Conservation (phyloP, 2,329 filamentous ascomycete genomes). For the Talaromyces sp. region DNA sequence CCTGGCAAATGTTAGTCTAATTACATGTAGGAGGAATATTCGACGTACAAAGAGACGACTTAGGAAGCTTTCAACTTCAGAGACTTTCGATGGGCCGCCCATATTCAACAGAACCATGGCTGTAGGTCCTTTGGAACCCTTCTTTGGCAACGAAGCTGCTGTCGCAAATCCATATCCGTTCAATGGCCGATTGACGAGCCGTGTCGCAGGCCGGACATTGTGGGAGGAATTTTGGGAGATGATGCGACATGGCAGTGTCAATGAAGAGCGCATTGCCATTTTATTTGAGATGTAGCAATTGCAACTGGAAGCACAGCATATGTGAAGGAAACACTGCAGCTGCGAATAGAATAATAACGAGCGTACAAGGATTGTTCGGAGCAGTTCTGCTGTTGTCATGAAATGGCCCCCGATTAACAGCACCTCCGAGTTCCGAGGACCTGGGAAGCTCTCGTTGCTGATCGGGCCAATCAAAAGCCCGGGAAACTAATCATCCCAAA, state of each 20-base stretch:
- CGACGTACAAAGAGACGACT: constrained; percentile 81
- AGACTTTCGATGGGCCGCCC: constrained; percentile 86
- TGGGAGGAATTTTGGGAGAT: constrained; percentile 23
- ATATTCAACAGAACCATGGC: constrained; percentile 99
- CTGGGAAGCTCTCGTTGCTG: background rate
- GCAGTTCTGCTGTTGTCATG: background rate
- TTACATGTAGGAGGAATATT: background rate
- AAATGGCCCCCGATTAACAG: background rate
- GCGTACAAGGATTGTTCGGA: background rate
- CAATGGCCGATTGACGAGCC: constrained; percentile 22
- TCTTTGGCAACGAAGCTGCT: constrained; percentile 67
- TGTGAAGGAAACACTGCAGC: background rate
- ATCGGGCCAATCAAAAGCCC: constrained; percentile 29
- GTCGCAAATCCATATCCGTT: constrained; percentile 51
- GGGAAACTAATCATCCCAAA: constrained; percentile 29
- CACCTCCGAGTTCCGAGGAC: background rate
- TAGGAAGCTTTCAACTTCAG: constrained; percentile 85
- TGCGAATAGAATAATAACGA: background rate
- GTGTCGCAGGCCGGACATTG: constrained; percentile 21
- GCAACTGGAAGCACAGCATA: background rate
- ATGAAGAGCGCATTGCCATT: constrained; percentile 44
- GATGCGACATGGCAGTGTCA: constrained; percentile 31
- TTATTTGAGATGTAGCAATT: background rate
- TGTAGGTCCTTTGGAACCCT: constrained; percentile 73
- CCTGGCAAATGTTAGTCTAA: constrained; percentile 48